Evolutionary conservation across 2,329 filamentous ascomycete genomes (phyloP), one percentile per base, ranked within the genome.

Genomic region (Aspergillus latus): DNA sequence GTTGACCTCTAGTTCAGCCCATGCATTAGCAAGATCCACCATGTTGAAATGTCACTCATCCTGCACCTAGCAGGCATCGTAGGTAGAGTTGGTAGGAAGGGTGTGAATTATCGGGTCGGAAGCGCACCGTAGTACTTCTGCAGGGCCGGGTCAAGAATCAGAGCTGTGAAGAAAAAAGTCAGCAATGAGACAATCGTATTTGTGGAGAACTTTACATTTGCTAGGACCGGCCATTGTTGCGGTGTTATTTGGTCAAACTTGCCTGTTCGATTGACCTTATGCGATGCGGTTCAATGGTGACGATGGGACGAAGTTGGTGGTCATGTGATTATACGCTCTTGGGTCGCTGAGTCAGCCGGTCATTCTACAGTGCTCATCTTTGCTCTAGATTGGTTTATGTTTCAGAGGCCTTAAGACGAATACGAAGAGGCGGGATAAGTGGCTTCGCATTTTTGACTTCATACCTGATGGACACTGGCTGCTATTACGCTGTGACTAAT

Each of bases 1-100:
- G 69, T 83, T 85, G 86, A 97, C 89, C 74, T 88, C 92, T 96
- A 37, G 57, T 63, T 54, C 7, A 39, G 26, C 39, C 9, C 3
- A 37, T 28, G 28, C 7, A 57, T 63, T 48, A 63, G 60, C 57
- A 7, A 58, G 42, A 49, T 43, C 16, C 53, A 37, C 30, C 11
- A 11, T 42, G 4, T 26, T 7, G 6, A 28, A 52, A 16, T 29
- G 15, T 13, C 29, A 8, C 6, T 15, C 11, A 21, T 15, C 30
- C 29, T 6, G 3, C 10, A 13, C 30, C 43, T 30, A 11, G 44
- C 30, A 10, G 9, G 34, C 16, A 48, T 40, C 39, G 49, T n/a
- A 3, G 37, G 11, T 21, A 21, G 21, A 21, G 21, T 5, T n/a
- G 9, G 10, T 37, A 8, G 21, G 15, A 32, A 21, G 28, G 50